These are phyloP conservation scores for Xylaria sp. DNA, from an alignment of 2,329 filamentous ascomycete genomes.

Conservation along the genomic window DNA sequence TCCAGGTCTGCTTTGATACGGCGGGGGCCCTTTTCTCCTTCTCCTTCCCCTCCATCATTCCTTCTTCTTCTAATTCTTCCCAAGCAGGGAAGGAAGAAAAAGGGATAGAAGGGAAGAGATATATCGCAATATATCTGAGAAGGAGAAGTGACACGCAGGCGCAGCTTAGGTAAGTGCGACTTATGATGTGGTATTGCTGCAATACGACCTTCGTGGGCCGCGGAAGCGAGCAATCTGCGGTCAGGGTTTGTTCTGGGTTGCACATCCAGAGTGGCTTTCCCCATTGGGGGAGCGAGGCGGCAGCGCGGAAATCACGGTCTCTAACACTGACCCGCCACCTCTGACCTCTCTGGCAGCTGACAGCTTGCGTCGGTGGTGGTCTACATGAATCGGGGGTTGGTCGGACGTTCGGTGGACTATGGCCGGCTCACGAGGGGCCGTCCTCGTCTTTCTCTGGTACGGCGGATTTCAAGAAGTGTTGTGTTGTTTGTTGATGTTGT, in stretches of 20 bases:
- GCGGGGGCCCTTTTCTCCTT: neutral
- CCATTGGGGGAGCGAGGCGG: neutral
- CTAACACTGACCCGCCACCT: conserved; percentile 7
- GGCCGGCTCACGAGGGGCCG: neutral
- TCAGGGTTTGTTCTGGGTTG: conserved; percentile 11
- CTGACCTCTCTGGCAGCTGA: conserved; percentile 1
- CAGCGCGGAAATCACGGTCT: conserved; percentile 5
- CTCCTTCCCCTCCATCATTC: neutral
- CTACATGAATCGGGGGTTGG: neutral
- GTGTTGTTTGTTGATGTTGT: neutral
- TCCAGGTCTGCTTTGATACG: conserved; percentile 19
- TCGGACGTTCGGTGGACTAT: neutral
- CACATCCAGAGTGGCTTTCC: conserved; percentile 9
- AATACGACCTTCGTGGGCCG: conserved; percentile 9
- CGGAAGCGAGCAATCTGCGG: conserved; percentile 4
- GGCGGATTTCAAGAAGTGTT: neutral
- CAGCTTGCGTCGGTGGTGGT: neutral
- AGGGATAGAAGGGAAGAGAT: neutral
- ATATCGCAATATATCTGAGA: neutral
- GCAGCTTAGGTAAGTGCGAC: conserved; percentile 2
- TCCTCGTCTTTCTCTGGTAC: neutral
- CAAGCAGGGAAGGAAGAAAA: neutral
- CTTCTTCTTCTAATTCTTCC: too few species aligned
- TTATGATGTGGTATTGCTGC: conserved; percentile 3
- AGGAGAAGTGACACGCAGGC: neutral